phyloP scores from a whole-genome alignment of 306 rosid genomes.

The Gastrolobium bilobum region DNA sequence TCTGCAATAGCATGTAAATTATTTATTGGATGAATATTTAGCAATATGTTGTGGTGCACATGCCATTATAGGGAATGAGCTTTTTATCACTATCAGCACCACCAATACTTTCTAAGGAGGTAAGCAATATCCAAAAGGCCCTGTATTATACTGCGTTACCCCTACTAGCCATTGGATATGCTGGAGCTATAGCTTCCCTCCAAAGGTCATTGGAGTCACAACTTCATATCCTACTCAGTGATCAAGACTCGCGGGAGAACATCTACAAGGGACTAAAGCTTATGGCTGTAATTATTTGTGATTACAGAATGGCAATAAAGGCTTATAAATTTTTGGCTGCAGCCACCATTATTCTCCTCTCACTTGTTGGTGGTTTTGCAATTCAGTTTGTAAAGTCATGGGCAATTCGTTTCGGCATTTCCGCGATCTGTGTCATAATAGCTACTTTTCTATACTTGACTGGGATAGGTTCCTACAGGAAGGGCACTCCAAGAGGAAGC shows the following conservation, averaged over 20 bases:
- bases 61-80: constrained; percentile 19
- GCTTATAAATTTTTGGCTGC: background rate
- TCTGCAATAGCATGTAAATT: background rate
- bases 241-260: background rate
- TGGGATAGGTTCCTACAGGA: background rate
- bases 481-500: constrained; percentile 37
- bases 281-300: background rate
- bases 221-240: background rate
- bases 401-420: constrained; percentile 40
- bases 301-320: background rate
- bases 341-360: background rate
- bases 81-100: constrained; percentile 28
- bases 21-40: background rate
- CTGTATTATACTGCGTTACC: constrained; percentile 18
- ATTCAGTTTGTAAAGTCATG: constrained; percentile 42
- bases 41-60: background rate
- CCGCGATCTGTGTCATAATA: constrained; percentile 11
- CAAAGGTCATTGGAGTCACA: background rate
- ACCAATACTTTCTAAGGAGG: background rate
- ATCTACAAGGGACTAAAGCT: background rate
- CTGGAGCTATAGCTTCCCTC: background rate
- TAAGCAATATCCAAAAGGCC: constrained; percentile 3
- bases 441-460: constrained; percentile 44
- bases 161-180: constrained; percentile 2
- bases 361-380: constrained; percentile 32